Evolutionary conservation across 305 asterid genomes (phyloP), one percentile per base, ranked within the genome.

Genomic region (Solanum chacoense): DNA sequence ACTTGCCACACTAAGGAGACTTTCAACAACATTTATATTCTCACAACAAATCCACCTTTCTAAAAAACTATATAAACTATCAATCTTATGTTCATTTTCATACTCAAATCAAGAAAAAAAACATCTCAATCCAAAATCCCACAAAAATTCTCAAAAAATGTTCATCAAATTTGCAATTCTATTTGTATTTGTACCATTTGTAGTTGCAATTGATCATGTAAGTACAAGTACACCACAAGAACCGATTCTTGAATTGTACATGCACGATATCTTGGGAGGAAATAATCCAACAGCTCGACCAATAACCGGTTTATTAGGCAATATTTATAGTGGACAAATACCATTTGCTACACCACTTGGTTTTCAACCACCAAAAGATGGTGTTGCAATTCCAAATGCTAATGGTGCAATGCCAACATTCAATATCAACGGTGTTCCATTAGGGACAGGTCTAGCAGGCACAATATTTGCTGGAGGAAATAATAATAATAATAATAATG

Each of bases 251-350:
- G 97, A 95, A 91, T 77, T 95, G 26, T 95, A 91, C 94, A 94
- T 95, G 95, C 98, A 95, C 76, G 97, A 95, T 91, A 94, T 96
- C 83, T 94, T 96, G 2, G 98, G 99, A 16, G 99, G 98, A 13
- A 95, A 91, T 93, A 96, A 91, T 91, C 98, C 99, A 1, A 96
- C 98, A 2, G 98, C 99, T n/a, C 85, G 98, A 4, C 98, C 98
- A 0, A 90, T 96, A 81, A 96, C 99, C 2, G 99, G 99, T 84
- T 59, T 95, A 65, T 55, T 96, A 18, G 99, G 99, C 35, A 96
- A 91, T 92, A 96, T 96, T 26, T 96, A 96, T 91, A 95, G 95
- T 74, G 98, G 98, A 32, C 99, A 95, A 91, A 93, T 96, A 29
- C 99, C 99, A 87, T 96, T 96, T 38, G 99, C 99, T 18, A 92